These are phyloP conservation scores for Hanseniaspora lindneri DNA, from an alignment of 805 yeast species.

Conservation along the genomic window DNA sequence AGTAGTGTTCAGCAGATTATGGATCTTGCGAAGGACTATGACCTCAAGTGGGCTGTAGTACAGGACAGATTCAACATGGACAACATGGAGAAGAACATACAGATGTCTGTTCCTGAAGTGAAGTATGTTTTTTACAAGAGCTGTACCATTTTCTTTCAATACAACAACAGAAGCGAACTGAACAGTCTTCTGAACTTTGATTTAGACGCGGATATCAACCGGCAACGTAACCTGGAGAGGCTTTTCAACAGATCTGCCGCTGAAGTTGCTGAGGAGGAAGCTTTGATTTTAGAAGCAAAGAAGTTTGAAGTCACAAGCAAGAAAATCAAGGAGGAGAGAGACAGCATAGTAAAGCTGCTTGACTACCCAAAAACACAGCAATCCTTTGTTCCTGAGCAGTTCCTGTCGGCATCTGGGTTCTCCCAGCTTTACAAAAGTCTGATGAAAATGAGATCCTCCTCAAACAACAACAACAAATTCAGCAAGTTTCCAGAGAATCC, in stretches of 20 bases:
- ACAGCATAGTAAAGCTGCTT: slow-evolving; percentile 59
- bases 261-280: slow-evolving; percentile 95
- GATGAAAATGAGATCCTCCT: slow-evolving; percentile 46
- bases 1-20: slow-evolving; percentile 74
- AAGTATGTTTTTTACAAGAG: slow-evolving; percentile 70
- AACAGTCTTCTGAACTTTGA: slow-evolving; percentile 58
- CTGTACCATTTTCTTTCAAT: slow-evolving; percentile 42
- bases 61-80: slow-evolving; percentile 43
- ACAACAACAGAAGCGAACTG: slow-evolving; percentile 40
- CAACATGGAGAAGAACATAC: slow-evolving; percentile 25
- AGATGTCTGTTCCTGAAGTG: slow-evolving; percentile 53
- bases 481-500: slow-evolving; percentile 36
- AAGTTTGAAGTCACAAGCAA: slow-evolving; percentile 87
- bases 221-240: slow-evolving; percentile 70
- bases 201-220: slow-evolving; percentile 56
- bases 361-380: slow-evolving; percentile 68
- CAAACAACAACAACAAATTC: slow-evolving; percentile 36
- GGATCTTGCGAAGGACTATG: slow-evolving; percentile 47
- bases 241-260: slow-evolving; percentile 80
- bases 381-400: slow-evolving; percentile 63
- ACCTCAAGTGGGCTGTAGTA: slow-evolving; percentile 50
- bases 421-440: slow-evolving; percentile 73
- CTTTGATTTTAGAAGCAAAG: slow-evolving; percentile 81
- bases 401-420: slow-evolving; percentile 75
- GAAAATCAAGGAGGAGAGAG: slow-evolving; percentile 72